These are phyloP conservation scores for Cladorrhinum samala DNA, from an alignment of 495 filamentous ascomycete genomes.

Conservation along the genomic window DNA sequence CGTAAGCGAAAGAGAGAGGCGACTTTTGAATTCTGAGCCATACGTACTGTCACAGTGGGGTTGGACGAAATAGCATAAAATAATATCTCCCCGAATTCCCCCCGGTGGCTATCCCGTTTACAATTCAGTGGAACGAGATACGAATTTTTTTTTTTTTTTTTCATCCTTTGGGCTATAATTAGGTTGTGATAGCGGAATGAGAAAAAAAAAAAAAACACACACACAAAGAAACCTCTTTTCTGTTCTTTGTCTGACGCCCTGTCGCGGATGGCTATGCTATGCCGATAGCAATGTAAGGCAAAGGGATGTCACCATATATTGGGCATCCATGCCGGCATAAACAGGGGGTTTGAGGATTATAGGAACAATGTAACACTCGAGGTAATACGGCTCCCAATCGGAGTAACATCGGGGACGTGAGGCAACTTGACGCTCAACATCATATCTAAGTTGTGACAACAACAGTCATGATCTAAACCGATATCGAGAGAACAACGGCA, in stretches of 20 bases:
- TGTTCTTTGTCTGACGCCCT: no score
- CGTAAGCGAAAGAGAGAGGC: not conserved
- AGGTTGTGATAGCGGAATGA: not conserved
- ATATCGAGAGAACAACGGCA: constrained; percentile 1
- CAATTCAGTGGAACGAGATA: not conserved
- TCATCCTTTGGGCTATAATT: not conserved
- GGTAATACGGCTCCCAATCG: not conserved
- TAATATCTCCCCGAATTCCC: not conserved
- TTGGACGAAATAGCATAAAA: not conserved
- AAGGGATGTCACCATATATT: not conserved
- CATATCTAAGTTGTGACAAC: no score
- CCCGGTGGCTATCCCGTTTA: not conserved
- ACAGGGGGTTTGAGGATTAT: not conserved
- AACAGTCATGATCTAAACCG: no score
- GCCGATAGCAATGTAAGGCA: not conserved
- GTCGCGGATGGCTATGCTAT: no score
- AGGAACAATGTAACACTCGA: not conserved
- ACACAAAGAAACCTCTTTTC: no score
- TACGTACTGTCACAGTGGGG: not conserved
- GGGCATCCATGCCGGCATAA: not conserved
- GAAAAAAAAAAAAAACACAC: not conserved
- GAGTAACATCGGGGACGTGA: not conserved
- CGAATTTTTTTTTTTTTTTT: no score
- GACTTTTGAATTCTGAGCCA: not conserved
- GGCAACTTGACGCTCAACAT: no score